These are phyloP conservation scores for Xylaria cubensis DNA, from an alignment of 495 filamentous ascomycete species.

Conservation along the genomic window DNA sequence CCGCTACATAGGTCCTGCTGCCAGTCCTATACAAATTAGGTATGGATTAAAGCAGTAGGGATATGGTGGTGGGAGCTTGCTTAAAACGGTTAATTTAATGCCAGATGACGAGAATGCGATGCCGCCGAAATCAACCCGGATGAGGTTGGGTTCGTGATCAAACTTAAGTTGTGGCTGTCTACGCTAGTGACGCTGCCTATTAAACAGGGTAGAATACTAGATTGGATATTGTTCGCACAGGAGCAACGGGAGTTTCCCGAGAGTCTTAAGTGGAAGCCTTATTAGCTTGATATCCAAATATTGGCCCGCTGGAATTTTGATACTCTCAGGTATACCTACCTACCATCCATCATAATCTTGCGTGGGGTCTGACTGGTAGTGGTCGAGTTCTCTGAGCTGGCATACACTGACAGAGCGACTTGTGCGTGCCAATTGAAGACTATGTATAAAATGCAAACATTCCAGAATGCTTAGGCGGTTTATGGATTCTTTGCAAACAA, in stretches of 20 bases:
- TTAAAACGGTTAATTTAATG: no score
- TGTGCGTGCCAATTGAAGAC: conserved; percentile 16
- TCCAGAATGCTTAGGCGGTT: neutral
- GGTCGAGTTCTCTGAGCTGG: conserved; percentile 18
- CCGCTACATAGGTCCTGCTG: no score
- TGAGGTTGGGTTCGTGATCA: neutral
- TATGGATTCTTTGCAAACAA: conserved; percentile 1
- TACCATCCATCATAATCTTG: conserved; percentile 9
- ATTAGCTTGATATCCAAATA: conserved; percentile 10
- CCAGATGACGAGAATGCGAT: no score
- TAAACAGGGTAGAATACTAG: neutral
- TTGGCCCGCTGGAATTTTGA: conserved; percentile 5
- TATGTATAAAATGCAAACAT: conserved; percentile 9
- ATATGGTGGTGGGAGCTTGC: no score
- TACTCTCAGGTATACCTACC: neutral
- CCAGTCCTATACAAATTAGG: no score
- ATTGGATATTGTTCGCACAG: neutral
- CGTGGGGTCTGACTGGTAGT: conserved; percentile 19
- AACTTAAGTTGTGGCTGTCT: neutral
- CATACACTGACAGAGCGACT: conserved; percentile 8
- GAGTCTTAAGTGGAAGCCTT: neutral
- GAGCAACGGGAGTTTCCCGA: neutral
- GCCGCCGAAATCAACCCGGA: no score
- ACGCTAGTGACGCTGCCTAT: neutral
- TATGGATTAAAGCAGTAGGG: no score